Conservation (phyloP, 2,329 filamentous ascomycete genomes). For the Colletotrichum tamarilloi region DNA sequence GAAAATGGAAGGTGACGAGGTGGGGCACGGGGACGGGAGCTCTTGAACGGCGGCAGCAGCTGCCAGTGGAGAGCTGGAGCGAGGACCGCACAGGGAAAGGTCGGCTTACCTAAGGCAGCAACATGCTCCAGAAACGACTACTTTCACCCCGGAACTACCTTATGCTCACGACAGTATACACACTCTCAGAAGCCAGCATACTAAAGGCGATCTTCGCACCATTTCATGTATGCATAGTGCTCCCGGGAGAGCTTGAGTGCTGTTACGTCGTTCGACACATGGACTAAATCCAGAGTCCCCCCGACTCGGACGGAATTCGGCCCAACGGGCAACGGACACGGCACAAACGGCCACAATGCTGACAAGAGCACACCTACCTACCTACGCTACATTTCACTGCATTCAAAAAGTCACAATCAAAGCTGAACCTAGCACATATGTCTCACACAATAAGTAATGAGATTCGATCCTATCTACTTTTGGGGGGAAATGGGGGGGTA, state of each 20-base stretch:
- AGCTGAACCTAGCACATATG: too few species aligned
- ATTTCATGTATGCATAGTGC: too few species aligned
- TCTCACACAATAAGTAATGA: neutral
- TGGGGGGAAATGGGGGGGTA: neutral
- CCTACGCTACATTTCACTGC: too few species aligned
- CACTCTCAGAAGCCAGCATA: too few species aligned
- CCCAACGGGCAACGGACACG: neutral
- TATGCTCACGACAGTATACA: too few species aligned
- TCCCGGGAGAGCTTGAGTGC: too few species aligned
- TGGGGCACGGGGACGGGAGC: neutral
- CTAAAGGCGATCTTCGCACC: too few species aligned
- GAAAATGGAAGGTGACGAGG: neutral
- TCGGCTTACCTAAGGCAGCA: neutral
- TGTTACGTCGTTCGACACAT: too few species aligned
- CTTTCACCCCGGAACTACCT: neutral
- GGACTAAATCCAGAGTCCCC: neutral
- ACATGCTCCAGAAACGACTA: neutral
- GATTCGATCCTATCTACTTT: neutral
- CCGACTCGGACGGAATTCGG: neutral
- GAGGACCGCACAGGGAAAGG: too few species aligned
- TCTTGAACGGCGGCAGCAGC: neutral
- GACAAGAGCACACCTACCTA: neutral
- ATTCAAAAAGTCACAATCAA: neutral
- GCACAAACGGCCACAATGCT: neutral
- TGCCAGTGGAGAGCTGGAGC: constrained; percentile 5